Base-by-base conservation (phyloP, 352 stramenopile species). In the Phytophthora quininea region DNA sequence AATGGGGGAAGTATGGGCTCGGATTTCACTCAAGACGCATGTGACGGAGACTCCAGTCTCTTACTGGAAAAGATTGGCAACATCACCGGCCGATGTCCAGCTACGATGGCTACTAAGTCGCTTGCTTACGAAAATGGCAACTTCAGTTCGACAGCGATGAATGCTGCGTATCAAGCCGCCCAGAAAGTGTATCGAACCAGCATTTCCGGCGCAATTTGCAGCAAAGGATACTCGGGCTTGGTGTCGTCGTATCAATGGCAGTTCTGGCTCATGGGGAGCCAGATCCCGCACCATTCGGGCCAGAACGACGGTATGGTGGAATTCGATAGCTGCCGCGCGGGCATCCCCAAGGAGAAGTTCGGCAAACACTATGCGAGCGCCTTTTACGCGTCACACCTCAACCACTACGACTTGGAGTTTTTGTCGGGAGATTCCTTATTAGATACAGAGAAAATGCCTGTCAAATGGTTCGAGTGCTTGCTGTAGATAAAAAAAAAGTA, bases 381-480 rank as follows among this genome's bases (percentile, higher is more conserved):
- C 5, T 82, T 84, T 64, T 90, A 90, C 57, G 54, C 75, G 6
- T 40, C 76, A 4, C 73, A 74, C 46, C 57, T 89, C 35, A 89
- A 86, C 51, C 75, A 89, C 59, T 45, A 58, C 9, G 80, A 85
- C 32, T 80, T 65, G 40, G 54, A 74, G 27, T 79, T 86, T 55
- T 74, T 59, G 33, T 64, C 80, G 40, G 77, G 74, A 14, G 79
- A 86, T 37, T 74, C 69, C 0, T 67, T 73, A 9, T 67, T 76
- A 31, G 54, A 79, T 38, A 62, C 69, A 19, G 35, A 69, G 15
- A 65, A 80, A 51, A 87, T 79, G 66, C 79, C 79, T 0, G 47
- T 77, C 19, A 84, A 85, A 54, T 88, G 76, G 74, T 80, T 86
- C 43, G 72, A 83, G 42, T 88, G 79, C 48, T n/a, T 78, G 19